A percentile compares a stretch with the other conserved stretches of the same genome.
phyloP scores from a whole-genome alignment of 2,329 filamentous ascomycete genomes.

The Fusarium sp. region DNA sequence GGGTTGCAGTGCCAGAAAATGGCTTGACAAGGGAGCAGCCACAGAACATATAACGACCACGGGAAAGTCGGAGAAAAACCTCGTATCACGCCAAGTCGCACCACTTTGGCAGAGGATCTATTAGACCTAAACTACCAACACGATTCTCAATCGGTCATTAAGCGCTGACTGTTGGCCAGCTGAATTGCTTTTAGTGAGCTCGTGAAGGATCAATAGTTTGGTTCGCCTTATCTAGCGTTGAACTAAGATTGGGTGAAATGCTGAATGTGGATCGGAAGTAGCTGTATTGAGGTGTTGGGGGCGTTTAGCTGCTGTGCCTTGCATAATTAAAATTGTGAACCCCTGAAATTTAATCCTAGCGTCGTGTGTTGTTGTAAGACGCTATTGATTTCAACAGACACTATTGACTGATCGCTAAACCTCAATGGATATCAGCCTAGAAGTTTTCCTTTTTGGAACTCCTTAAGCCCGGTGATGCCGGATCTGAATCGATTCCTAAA shows the following conservation, averaged over 20 bases:
- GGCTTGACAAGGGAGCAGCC: too few relatives aligned
- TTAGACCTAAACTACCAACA: background rate
- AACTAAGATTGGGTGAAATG: background rate
- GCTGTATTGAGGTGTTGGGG: background rate
- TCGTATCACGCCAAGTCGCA: background rate
- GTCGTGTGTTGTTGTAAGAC: background rate
- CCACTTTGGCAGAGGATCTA: background rate
- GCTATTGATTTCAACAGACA: background rate
- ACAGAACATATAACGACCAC: background rate
- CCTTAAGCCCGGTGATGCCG: background rate
- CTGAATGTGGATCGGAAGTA: background rate
- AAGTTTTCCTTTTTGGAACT: background rate
- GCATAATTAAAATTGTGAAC: background rate
- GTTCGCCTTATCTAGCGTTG: background rate
- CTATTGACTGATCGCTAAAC: background rate
- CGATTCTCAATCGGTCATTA: background rate
- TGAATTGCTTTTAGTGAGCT: background rate
- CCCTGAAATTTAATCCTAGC: background rate
- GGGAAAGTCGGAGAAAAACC: background rate
- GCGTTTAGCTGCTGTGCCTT: background rate
- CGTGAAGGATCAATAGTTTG: background rate
- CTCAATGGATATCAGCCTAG: background rate
- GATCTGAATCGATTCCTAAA: rapidly evolving
- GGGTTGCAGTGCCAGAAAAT: background rate
- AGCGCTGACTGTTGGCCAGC: background rate